phyloP scores from a whole-genome alignment of 2,329 filamentous ascomycete species.

The Exserohilum rostratum region DNA sequence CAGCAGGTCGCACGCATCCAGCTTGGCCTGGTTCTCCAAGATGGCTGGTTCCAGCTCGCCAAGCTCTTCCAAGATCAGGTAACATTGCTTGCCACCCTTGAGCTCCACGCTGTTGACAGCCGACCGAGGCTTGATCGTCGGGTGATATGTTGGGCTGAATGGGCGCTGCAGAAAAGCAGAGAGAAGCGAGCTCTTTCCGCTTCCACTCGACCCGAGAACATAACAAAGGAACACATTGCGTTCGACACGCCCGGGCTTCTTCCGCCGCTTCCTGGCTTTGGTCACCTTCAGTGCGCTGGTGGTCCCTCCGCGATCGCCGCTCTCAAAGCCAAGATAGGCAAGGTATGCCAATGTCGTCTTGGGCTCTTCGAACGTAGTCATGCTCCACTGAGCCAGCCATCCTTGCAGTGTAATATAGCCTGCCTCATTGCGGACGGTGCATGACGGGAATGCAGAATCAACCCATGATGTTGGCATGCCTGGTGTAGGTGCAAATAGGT shows the following conservation, averaged over 20 bases:
- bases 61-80: constrained; percentile 92
- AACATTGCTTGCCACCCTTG: constrained; percentile 94
- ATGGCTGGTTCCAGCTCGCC: constrained; percentile 95
- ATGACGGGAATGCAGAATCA: constrained; percentile 88
- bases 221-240: constrained; percentile 95
- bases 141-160: constrained; percentile 82
- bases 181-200: constrained; percentile 89
- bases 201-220: constrained; percentile 81
- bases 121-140: constrained; percentile 91
- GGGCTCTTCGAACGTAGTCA: constrained; percentile 97
- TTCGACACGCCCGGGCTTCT: constrained; percentile 82
- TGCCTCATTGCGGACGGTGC: constrained; percentile 92
- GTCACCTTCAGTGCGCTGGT: constrained; percentile 92
- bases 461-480: constrained; percentile 86
- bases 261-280: constrained; percentile 84
- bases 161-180: constrained; percentile 90
- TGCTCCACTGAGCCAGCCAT: constrained; percentile 99
- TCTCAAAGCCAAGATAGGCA: constrained; percentile 93
- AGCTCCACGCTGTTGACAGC: constrained; percentile 97
- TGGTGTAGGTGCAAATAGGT: constrained; percentile 90
- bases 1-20: constrained; percentile 91
- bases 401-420: constrained; percentile 95
- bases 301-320: constrained; percentile 71
- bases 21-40: constrained; percentile 85
- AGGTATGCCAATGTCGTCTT: constrained; percentile 96